These are phyloP conservation scores for Colletotrichum godetiae DNA, from an alignment of 2,329 filamentous ascomycete species.

Conservation along the genomic window DNA sequence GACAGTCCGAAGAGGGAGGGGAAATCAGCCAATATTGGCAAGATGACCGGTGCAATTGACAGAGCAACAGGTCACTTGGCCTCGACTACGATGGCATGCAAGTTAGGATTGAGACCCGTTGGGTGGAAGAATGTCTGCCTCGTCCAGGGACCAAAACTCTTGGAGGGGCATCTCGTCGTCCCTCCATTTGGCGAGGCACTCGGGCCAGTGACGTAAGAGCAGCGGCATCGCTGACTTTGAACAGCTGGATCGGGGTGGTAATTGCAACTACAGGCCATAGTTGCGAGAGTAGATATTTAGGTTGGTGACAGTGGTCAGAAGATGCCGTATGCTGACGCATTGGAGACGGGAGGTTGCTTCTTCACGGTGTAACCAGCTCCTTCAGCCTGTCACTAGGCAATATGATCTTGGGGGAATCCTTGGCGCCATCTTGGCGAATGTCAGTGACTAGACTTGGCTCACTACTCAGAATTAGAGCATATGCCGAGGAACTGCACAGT, in stretches of 20 bases:
- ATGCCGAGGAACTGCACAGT: neutral
- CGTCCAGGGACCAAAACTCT: neutral
- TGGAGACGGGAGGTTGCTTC: neutral
- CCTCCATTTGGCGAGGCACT: neutral
- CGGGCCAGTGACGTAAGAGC: conserved; percentile 18
- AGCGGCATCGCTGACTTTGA: neutral
- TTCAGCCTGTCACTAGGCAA: neutral
- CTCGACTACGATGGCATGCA: conserved; percentile 12
- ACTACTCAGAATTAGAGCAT: neutral
- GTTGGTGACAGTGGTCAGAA: neutral
- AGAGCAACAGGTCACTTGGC: conserved; percentile 30
- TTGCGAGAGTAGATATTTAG: neutral
- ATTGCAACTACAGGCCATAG: neutral
- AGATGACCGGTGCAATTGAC: conserved; percentile 8
- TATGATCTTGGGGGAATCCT: neutral
- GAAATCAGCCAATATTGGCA: neutral
- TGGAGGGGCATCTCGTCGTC: conserved; percentile 1
- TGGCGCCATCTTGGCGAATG: conserved; percentile 6
- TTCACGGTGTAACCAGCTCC: neutral
- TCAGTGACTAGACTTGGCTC: neutral
- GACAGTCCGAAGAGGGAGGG: neutral
- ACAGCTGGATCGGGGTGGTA: neutral
- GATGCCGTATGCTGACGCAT: neutral
- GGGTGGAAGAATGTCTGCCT: neutral
- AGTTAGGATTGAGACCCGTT: neutral